A percentile compares a stretch with the other conserved stretches of the same genome.
Conservation (phyloP, 1,139 yeast species). For the Starmera stellimalicola region DNA sequence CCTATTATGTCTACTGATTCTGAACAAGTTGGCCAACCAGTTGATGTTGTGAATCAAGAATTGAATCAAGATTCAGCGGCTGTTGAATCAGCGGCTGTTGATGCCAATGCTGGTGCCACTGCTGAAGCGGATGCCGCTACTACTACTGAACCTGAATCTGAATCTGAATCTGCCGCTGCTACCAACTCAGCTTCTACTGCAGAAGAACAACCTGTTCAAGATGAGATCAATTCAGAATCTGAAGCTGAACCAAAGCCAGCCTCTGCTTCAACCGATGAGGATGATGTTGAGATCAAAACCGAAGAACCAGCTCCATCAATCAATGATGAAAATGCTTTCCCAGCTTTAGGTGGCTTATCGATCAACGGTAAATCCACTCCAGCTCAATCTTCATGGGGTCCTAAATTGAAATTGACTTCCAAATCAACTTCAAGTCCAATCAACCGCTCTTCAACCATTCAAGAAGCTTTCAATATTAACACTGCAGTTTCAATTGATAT, state of each 20-base stretch:
- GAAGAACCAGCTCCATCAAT: constrained; percentile 24
- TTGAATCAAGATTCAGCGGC: no score
- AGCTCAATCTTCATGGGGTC: constrained; percentile 32
- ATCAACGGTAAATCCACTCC: constrained; percentile 22
- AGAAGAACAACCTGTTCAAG: constrained; percentile 1
- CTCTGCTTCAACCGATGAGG: constrained; percentile 3
- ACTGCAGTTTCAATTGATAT: constrained; percentile 57
- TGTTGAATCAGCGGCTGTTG: constrained; percentile 5
- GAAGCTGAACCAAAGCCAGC: constrained; percentile 1
- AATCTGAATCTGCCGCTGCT: not conserved
- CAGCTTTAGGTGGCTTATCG: constrained; percentile 35
- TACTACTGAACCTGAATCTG: constrained; percentile 3
- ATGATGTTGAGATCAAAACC: constrained; percentile 4
- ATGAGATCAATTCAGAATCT: constrained; percentile 1
- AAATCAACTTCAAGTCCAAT: constrained; percentile 2
- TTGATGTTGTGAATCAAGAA: no score
- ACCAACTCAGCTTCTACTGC: constrained; percentile 1
- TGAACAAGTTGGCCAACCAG: no score
- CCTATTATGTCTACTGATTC: no score
- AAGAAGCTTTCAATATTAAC: constrained; percentile 67
- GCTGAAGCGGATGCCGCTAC: constrained; percentile 5
- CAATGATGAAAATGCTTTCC: constrained; percentile 50
- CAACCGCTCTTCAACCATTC: constrained; percentile 39
- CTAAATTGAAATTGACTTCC: constrained; percentile 28
- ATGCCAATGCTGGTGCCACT: constrained; percentile 5